Percentiles rank a stretch among this genome's conserved stretches.
phyloP scores from a whole-genome alignment of 345 rosid species.

The Balakata baccata region DNA sequence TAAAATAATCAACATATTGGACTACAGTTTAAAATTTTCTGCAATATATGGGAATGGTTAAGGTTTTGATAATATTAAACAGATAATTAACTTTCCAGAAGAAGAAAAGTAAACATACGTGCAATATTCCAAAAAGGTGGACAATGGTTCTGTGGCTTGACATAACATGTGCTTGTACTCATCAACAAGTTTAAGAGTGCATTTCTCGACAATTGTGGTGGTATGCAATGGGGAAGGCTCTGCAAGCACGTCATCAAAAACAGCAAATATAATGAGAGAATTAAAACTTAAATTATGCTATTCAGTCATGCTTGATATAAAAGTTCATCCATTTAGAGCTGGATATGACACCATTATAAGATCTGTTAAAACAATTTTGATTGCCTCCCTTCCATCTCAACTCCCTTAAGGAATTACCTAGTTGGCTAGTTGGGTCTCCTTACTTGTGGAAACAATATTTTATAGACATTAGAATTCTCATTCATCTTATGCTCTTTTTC shows the following conservation, averaged over 20 bases:
- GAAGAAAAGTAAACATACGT: constrained; percentile 44
- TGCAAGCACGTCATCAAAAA: constrained; percentile 34
- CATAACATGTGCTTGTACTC: constrained; percentile 93
- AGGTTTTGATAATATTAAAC: neutral
- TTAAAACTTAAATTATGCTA: neutral
- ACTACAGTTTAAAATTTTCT: neutral
- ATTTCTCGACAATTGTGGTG: constrained; percentile 95
- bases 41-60: neutral
- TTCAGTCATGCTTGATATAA: no score
- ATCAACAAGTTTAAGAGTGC: constrained; percentile 93
- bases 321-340: neutral
- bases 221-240: constrained; percentile 98
- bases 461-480: neutral
- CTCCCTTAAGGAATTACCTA: neutral
- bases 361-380: neutral
- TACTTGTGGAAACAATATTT: neutral
- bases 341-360: neutral
- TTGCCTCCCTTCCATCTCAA: neutral
- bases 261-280: constrained; percentile 11
- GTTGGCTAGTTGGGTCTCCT: neutral
- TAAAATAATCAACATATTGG: neutral
- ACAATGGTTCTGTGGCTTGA: constrained; percentile 95
- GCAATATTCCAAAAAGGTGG: constrained; percentile 93
- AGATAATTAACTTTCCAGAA: constrained; percentile 1
- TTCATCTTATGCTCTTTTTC: neutral